Evolutionary conservation across 768 basidiomycete species (phyloP).

Genomic region (Collybiopsis confluens): DNA sequence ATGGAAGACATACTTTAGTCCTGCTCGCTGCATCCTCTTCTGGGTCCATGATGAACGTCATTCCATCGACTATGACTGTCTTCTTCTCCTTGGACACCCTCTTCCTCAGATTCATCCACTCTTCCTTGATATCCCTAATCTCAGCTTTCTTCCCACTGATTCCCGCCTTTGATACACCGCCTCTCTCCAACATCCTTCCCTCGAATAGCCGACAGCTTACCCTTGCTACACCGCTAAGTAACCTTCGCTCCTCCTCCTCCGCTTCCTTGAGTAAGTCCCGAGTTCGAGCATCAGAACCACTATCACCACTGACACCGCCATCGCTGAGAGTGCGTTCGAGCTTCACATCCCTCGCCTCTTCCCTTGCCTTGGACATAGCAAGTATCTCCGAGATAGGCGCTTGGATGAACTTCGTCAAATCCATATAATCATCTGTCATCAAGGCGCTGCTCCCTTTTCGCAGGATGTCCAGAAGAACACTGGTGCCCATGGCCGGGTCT

Average conservation of each 20-base stretch:
- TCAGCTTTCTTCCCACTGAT: too few species aligned
- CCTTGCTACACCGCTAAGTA: conserved; percentile 54
- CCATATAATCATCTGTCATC: conserved; percentile 32
- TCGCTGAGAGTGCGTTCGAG: conserved; percentile 19
- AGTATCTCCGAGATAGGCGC: conserved; percentile 42
- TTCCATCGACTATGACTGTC: conserved; percentile 28
- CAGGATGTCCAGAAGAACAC: conserved; percentile 52
- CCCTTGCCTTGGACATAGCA: conserved; percentile 38
- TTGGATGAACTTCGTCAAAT: conserved; percentile 38
- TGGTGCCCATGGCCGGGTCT: conserved; percentile 29
- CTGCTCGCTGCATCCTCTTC: conserved; percentile 14
- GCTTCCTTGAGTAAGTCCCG: conserved; percentile 30
- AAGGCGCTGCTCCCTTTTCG: conserved; percentile 57
- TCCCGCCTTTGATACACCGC: too few species aligned
- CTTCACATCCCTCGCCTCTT: conserved; percentile 38
- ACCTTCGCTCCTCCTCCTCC: conserved; percentile 48
- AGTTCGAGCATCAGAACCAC: conserved; percentile 4
- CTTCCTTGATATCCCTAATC: conserved; percentile 36
- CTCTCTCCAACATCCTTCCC: conserved; percentile 36
- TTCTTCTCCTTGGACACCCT: conserved; percentile 34
- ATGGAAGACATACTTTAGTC: too few species aligned
- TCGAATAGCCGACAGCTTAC: conserved; percentile 59
- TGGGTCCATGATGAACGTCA: conserved; percentile 23
- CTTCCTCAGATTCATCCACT: conserved; percentile 45
- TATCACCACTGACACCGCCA: too few species aligned